Evolutionary conservation across 2,329 filamentous ascomycete species (phyloP), one percentile per base, ranked within the genome.

Genomic region (Zasmidium citrigriseum): DNA sequence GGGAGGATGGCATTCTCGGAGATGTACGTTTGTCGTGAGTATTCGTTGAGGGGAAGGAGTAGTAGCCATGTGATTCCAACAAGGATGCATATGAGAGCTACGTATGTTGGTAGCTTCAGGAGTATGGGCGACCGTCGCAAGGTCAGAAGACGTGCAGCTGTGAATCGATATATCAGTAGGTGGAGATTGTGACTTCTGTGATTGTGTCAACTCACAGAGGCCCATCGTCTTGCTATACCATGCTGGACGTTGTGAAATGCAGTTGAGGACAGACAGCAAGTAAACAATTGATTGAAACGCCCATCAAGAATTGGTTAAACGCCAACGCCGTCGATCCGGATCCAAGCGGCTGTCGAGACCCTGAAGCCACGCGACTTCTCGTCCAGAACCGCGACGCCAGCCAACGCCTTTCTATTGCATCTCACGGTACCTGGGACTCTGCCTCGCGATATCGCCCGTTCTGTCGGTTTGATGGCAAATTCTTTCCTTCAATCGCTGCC

Each of bases 1-100:
- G 95, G 95, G 14, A 99, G 81, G 29, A 99, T 86, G 11, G 95
- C 95, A 74, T 99, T 99, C 75, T 99, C 95, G 46, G 93, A 98
- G 58, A 99, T 95, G 75, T 99, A 99, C 1, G 93, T 99, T 60
- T 85, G 83, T 64, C 95, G 87, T 52, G 92, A 96, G 78, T 98
- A 96, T 65, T 93, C 85, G 75, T 98, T 85, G 54, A 98, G 82
- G 2, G 95, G 95, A 1, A 99, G 85, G 27, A 98, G 82, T 21
- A 97, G 85, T 14, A 99, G 86, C 91, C 93, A 99, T 67, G 86
- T 84, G 56, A 97, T 84, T 54, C 95, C 95, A 68, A 96, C 84
- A 50, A 93, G 69, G 68, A 98, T 86, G 76, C 90, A 96, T 44
- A 96, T 79, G 52, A 91, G 83, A 29, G 93, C 97, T 29, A 98